A percentile compares a stretch with the other conserved stretches of the same genome.
These are phyloP conservation scores for Cyclotella choctawhatcheeana DNA, from an alignment of 108 stramenopile species.

Conservation along the genomic window DNA sequence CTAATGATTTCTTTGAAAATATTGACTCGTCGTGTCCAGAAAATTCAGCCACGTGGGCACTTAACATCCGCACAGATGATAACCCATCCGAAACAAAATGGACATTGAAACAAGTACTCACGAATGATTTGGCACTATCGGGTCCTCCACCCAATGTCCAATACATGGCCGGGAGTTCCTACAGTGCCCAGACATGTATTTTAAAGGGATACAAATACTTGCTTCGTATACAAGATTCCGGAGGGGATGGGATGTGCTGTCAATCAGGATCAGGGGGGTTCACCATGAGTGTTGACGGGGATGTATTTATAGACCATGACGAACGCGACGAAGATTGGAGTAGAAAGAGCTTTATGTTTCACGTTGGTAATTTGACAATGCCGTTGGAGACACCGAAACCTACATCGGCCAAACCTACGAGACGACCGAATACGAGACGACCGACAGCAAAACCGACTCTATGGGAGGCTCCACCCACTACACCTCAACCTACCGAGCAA, in stretches of 20 bases:
- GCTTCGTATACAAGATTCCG: neutral
- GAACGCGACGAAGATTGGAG: neutral
- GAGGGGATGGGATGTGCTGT: conserved; percentile 21
- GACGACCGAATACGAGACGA: neutral
- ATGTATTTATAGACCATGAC: neutral
- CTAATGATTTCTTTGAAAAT: neutral
- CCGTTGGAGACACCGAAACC: neutral
- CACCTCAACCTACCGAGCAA: neutral
- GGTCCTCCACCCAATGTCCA: neutral
- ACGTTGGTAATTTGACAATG: neutral
- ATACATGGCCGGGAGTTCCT: neutral
- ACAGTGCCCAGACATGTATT: neutral
- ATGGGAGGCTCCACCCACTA: neutral
- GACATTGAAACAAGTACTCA: neutral
- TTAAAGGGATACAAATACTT: neutral
- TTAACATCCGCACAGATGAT: neutral
- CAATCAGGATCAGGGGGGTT: neutral
- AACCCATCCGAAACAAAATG: conserved; percentile 3
- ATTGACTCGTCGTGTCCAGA: neutral
- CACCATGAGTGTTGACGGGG: conserved; percentile 3
- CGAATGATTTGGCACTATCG: no score
- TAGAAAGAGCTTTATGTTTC: neutral
- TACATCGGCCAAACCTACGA: neutral
- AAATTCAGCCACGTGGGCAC: neutral
- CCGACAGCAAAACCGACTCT: neutral